phyloP scores from a whole-genome alignment of 23 red algal species.

The Pyropia yezoensis region DNA sequence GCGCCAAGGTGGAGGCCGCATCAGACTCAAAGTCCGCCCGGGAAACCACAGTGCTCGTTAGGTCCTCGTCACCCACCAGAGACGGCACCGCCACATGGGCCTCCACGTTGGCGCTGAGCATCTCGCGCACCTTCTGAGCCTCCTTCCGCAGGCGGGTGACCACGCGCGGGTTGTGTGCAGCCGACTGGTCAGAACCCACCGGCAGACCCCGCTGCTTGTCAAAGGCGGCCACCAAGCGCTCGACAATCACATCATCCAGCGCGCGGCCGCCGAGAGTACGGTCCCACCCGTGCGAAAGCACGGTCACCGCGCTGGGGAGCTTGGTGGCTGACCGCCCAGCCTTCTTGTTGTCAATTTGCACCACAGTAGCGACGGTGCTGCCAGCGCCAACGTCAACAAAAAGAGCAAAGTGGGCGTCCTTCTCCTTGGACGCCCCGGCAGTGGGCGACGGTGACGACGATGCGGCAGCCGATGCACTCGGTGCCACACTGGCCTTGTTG shows the following conservation, averaged over 20 bases:
- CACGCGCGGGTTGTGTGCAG: constrained; percentile 41
- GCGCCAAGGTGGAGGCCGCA: constrained; percentile 23
- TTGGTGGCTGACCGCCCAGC: constrained; percentile 1
- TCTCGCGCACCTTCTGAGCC: constrained; percentile 67
- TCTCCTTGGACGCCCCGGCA: constrained; percentile 45
- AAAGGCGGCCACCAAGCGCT: constrained; percentile 37
- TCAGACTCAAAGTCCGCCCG: constrained; percentile 48
- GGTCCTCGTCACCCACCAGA: constrained; percentile 55
- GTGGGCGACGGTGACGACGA: constrained; percentile 15
- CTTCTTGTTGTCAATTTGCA: constrained; percentile 55
- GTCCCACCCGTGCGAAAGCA: constrained; percentile 75
- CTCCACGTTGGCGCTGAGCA: constrained; percentile 83
- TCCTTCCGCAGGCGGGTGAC: constrained; percentile 74
- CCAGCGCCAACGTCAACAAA: constrained; percentile 80
- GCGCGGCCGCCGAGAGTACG: constrained; percentile 33
- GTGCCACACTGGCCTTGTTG: constrained; percentile 20
- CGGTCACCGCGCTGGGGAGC: constrained; percentile 32
- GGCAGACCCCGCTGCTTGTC: constrained; percentile 36
- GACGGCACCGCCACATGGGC: constrained; percentile 35
- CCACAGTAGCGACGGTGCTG: constrained; percentile 50
- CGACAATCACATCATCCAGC: constrained; percentile 56
- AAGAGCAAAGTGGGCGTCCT: constrained; percentile 38
- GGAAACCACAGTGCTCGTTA: constrained; percentile 19
- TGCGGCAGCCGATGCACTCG: no score
- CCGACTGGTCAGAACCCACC: constrained; percentile 15